phyloP scores from a whole-genome alignment of 805 yeast genomes.

The Schwanniomyces yamadae region DNA sequence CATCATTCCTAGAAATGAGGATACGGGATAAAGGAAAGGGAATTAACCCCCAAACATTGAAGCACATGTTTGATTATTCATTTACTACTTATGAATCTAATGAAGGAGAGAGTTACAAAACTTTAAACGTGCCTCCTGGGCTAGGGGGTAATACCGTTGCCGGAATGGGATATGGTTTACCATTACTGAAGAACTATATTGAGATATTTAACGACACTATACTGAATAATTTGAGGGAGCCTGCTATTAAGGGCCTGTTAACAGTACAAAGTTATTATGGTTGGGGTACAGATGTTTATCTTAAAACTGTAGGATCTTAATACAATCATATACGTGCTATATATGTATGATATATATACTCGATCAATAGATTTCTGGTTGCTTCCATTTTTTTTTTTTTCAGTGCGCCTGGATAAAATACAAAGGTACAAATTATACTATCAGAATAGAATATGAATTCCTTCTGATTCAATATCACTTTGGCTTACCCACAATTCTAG shows the following conservation, averaged over 20 bases:
- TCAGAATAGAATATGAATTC: no score
- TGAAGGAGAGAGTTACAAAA: slow-evolving; percentile 59
- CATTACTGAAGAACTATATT: slow-evolving; percentile 58
- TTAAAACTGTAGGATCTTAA: slow-evolving; percentile 23
- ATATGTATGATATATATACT: no score
- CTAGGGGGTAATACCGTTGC: slow-evolving; percentile 71
- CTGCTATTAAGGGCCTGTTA: slow-evolving; percentile 37
- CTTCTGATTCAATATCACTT: no score
- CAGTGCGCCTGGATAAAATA: no score
- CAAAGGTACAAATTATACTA: no score
- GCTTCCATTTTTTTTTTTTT: no score
- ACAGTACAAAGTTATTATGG: slow-evolving; percentile 42
- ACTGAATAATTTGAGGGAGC: slow-evolving; percentile 7
- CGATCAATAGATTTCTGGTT: no score
- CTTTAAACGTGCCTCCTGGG: slow-evolving; percentile 71
- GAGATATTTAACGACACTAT: slow-evolving; percentile 41
- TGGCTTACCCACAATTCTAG: no score
- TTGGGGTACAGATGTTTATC: slow-evolving; percentile 47
- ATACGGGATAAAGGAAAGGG: slow-evolving; percentile 90
- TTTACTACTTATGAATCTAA: slow-evolving; percentile 71
- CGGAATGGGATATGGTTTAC: slow-evolving; percentile 96
- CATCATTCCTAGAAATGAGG: slow-evolving; percentile 61
- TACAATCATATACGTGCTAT: background rate
- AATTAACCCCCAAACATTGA: slow-evolving; percentile 62
- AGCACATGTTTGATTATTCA: slow-evolving; percentile 79